Evolutionary conservation across 2,329 filamentous ascomycete species (phyloP), one percentile per base, ranked within the genome.

Genomic region (Myriosclerotinia curreyana): DNA sequence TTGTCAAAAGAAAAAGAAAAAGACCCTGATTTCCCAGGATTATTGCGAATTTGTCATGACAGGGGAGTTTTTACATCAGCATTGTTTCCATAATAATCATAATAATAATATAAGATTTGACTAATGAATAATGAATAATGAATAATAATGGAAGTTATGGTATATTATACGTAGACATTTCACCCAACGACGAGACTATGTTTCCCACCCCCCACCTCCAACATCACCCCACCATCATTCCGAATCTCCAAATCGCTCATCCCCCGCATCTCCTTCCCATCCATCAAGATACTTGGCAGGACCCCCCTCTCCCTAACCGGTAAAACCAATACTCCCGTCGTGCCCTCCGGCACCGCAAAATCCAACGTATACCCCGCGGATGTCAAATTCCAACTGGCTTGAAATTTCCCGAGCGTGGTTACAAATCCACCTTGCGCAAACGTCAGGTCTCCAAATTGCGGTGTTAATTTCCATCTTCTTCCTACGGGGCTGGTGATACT

Each of bases 401-500:
- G 72, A 62, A 75, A 79, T 62, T 75, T 76, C 0, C 78, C 78
- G 36, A 78, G 66, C 12, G 65, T 67, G 1, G 77, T 78, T 9
- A 71, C 70, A 63, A 79, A 79, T 0, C 78, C 78, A 15, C 76
- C 78, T 65, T 79, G 74, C 2, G 71, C 76, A 60, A 67, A 71
- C 4, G 62, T 73, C 34, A 80, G 67, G 68, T 79, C 75, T 0
- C 77, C 77, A 64, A 76, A 75, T 64, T 78, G 76, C 31, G 78
- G 78, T 58, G 74, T 75, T 25, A 79, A 71, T 62, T 69, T 68
- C 76, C 77, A 79, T 9, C 68, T 72, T 40, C 69, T 69, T 0
- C 78, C 78, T 36, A 71, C 73, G 6, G 72, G 72, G 7, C 71
- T 71, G 0, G 73, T 75, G 46, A 80, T 69, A 48, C 64, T 69